phyloP scores from a whole-genome alignment of 2,329 filamentous ascomycete species.

The Fusarium avenaceum region DNA sequence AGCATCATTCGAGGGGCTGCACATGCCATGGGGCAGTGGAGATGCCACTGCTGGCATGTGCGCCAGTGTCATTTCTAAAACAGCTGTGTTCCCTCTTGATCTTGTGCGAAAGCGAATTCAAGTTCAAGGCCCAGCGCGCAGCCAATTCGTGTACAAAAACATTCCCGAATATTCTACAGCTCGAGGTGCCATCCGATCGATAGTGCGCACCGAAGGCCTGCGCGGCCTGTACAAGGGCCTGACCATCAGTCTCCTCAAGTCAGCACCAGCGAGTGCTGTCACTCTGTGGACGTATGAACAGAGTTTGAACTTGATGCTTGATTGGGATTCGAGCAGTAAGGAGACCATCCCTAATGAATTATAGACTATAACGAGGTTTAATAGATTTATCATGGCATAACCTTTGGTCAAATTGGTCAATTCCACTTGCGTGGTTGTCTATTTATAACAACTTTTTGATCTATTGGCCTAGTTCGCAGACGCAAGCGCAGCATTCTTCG shows the following conservation, averaged over 20 bases:
- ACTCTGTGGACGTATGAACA: constrained; percentile 97
- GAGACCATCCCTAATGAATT: constrained; percentile 41
- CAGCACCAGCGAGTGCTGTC: constrained; percentile 90
- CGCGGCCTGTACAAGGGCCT: constrained; percentile 89
- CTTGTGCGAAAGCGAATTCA: constrained; percentile 93
- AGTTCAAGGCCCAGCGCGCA: constrained; percentile 90
- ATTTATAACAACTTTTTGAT: constrained; percentile 19
- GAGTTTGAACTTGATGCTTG: constrained; percentile 71
- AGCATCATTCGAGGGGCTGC: constrained; percentile 66
- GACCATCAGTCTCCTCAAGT: constrained; percentile 90
- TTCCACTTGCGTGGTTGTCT: constrained; percentile 24
- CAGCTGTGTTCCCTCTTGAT: constrained; percentile 91
- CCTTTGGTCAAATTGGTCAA: constrained; percentile 8
- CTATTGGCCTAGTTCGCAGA: constrained; percentile 24
- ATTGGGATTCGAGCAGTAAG: constrained; percentile 52
- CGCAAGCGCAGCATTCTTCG: constrained; percentile 60
- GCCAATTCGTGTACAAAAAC: constrained; percentile 83
- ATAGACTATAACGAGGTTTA: constrained; percentile 42
- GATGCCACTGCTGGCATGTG: constrained; percentile 87
- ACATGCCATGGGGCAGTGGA: constrained; percentile 78
- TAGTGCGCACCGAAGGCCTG: constrained; percentile 79
- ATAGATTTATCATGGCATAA: constrained; percentile 39
- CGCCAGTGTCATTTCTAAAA: constrained; percentile 87
- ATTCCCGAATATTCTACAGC: constrained; percentile 87
- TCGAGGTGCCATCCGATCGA: constrained; percentile 73